Base-by-base conservation (phyloP, 2,329 filamentous ascomycete genomes). In the Drechmeria coniospora region DNA sequence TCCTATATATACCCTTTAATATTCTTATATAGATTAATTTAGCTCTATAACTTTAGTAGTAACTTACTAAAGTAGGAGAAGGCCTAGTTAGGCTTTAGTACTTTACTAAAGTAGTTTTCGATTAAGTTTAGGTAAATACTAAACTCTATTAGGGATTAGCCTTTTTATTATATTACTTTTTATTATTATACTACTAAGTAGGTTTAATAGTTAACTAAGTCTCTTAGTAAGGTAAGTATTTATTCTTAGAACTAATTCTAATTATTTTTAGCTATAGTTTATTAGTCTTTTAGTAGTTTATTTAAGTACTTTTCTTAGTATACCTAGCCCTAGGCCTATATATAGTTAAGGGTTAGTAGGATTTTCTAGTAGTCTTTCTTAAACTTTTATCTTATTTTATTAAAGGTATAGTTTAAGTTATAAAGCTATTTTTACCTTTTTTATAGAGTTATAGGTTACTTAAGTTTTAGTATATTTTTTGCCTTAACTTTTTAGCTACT, bases 271-370 rank as follows among this genome's bases (percentile, higher is more conserved):
- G n/a, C 15, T 15, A 25, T 25, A 25, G 12, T 14, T 25, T 23
- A 7, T 12, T 7, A 12, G 15, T 15, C 9, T 25, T 13, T 10
- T 25, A 17, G n/a, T 25, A 25, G 14, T 8, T 30, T 9, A n/a
- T 11, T 21, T 21, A 21, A 11, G 12, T 21, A 21, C 10, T 7
- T 20, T 20, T 21, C 10, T 30, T 17, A 22, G 26, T 26, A 13
- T 30, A 26, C 16, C 26, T 20, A 16, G 15, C 19, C 19, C 26
- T 27, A 30, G 19, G n/a, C n/a, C n/a, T n/a, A n/a, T 25, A 21
- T 21, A 21, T 21, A 21, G 6, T 21, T 11, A 11, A 21, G 10
- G 5, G 10, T 11, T 6, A 21, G 5, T 21, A 21, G 5, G 12
- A 20, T 20, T 20, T 7, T 20, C 6, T 20, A 20, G 18, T 20